Percentiles rank a stretch among this genome's conserved stretches.
Conservation (phyloP, 768 basidiomycete species). For the Cyathus striatus region DNA sequence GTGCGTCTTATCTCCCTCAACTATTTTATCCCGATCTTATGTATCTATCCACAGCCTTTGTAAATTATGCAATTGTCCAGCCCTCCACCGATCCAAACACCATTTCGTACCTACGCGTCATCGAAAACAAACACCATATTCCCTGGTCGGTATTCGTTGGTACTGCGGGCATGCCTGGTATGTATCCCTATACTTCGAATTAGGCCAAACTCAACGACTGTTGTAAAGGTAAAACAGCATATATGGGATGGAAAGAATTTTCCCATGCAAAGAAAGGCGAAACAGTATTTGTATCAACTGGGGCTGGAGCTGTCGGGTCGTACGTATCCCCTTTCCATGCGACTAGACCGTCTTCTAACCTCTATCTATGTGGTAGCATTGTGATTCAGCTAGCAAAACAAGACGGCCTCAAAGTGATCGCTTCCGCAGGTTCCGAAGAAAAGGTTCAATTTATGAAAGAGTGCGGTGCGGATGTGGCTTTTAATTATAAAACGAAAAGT, state of each 20-base stretch:
- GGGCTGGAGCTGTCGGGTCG: conserved; percentile 56
- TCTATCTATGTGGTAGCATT: too few species aligned
- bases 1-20: conserved; percentile 13
- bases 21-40: not conserved
- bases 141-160: conserved; percentile 48
- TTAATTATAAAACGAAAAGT: conserved; percentile 66
- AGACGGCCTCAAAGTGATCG: conserved; percentile 62
- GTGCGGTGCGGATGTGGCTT: conserved; percentile 64
- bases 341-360: too few species aligned
- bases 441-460: conserved; percentile 60
- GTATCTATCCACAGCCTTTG: conserved; percentile 22
- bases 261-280: conserved; percentile 35
- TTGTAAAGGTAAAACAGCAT: conserved; percentile 30
- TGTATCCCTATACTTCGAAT: conserved; percentile 6
- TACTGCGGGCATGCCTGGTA: conserved; percentile 51
- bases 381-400: conserved; percentile 48
- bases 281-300: conserved; percentile 33
- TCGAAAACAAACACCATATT: conserved; percentile 37
- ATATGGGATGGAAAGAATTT: conserved; percentile 34
- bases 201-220: not conserved
- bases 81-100: too few species aligned
- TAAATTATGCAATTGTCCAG: conserved; percentile 39
- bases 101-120: conserved; percentile 15
- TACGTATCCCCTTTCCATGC: conserved; percentile 34
- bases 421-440: conserved; percentile 67